Evolutionary conservation across 2,329 filamentous ascomycete genomes (phyloP).

Genomic region (Xylariaceae sp.): DNA sequence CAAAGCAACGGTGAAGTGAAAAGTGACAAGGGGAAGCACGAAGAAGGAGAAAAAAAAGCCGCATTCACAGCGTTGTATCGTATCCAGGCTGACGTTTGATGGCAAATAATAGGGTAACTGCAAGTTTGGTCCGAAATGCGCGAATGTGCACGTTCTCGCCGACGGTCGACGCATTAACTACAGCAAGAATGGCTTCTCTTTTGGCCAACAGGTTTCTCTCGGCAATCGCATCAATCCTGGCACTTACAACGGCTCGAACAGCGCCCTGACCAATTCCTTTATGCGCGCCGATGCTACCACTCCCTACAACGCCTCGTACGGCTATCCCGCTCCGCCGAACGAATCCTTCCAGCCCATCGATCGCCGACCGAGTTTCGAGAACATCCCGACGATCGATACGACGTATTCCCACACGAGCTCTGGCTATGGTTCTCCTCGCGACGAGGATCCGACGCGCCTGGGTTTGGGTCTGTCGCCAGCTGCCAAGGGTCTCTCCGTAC

Average conservation of each 20-base stretch:
- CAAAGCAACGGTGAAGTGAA: neutral
- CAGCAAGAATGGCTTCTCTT: conserved; percentile 62
- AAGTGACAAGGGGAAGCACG: neutral
- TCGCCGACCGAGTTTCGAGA: conserved; percentile 50
- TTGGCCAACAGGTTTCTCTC: conserved; percentile 55
- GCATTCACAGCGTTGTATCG: neutral
- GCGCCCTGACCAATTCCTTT: conserved; percentile 68
- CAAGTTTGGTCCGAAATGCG: conserved; percentile 98
- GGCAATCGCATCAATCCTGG: conserved; percentile 61
- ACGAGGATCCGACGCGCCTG: conserved; percentile 52
- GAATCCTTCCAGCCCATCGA: conserved; percentile 40
- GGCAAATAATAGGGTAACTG: conserved; percentile 73
- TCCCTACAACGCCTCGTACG: conserved; percentile 40
- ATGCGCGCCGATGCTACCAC: conserved; percentile 53
- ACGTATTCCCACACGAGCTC: conserved; percentile 52
- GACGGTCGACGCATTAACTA: conserved; percentile 90
- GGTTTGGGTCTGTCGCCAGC: conserved; percentile 76
- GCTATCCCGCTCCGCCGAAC: conserved; percentile 40
- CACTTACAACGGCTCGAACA: conserved; percentile 56
- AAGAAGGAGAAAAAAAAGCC: neutral
- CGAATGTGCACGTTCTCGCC: conserved; percentile 89
- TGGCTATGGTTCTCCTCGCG: conserved; percentile 76
- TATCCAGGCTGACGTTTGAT: conserved; percentile 20
- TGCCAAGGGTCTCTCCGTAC: conserved; percentile 71
- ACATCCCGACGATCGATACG: conserved; percentile 55